Percentiles rank a stretch among this genome's conserved stretches.
These are phyloP conservation scores for Isabelozyma rhagii DNA, from an alignment of 805 yeast genomes.

Conservation along the genomic window DNA sequence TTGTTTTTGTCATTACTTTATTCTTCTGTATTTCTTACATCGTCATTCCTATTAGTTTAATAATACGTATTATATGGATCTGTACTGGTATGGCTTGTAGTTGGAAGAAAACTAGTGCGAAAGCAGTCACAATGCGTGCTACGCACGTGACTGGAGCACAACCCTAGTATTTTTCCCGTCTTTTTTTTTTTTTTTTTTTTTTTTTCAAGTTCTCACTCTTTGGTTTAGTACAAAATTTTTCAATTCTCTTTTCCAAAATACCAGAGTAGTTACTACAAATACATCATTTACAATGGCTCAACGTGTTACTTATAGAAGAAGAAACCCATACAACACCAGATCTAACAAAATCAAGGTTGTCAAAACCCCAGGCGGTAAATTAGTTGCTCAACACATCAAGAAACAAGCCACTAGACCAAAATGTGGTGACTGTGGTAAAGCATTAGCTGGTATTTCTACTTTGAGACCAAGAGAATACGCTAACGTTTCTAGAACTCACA, in stretches of 20 bases:
- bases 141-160: not conserved
- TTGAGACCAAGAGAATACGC: conserved; percentile 99
- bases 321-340: conserved; percentile 80
- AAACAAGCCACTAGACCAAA: conserved; percentile 83
- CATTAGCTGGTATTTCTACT: conserved; percentile 85
- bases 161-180: not conserved
- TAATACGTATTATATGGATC: not conserved
- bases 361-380: conserved; percentile 99
- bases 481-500: conserved; percentile 88
- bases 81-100: not conserved
- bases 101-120: not conserved
- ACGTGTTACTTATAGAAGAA: conserved; percentile 24
- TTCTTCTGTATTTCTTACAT: not conserved
- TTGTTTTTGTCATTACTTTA: not conserved
- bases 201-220: not conserved
- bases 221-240: not conserved
- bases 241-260: not conserved
- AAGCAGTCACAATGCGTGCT: not conserved
- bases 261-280: not conserved
- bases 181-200: too few relatives aligned
- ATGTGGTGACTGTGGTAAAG: conserved; percentile 84
- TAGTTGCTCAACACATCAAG: conserved; percentile 97
- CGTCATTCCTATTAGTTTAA: not conserved
- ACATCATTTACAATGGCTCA: conserved; percentile 5
- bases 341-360: conserved; percentile 99